Percentiles rank a stretch among this genome's conserved stretches.
These are phyloP conservation scores for Jacaranda copaia DNA, from an alignment of 257 asterid genomes.

Conservation along the genomic window DNA sequence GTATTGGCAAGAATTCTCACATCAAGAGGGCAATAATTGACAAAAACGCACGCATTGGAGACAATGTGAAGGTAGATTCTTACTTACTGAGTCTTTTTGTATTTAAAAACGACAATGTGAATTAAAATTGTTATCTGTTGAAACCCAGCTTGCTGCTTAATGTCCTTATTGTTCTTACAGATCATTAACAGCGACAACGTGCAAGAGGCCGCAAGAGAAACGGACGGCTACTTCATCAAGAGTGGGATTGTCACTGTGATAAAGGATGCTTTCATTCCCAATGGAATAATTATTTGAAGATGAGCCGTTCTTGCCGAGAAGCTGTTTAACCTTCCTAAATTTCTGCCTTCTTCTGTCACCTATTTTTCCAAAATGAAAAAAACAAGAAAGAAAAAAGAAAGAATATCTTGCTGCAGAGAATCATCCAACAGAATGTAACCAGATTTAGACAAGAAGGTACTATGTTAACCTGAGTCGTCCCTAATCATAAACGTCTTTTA, in stretches of 20 bases:
- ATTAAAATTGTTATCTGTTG: background rate
- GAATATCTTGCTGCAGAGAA: background rate
- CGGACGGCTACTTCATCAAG: conserved; percentile 78
- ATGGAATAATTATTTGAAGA: conserved; percentile 58
- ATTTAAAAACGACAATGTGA: too few relatives aligned
- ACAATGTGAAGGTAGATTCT: conserved; percentile 55
- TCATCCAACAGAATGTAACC: background rate
- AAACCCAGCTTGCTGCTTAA: conserved; percentile 3
- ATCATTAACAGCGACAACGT: conserved; percentile 62
- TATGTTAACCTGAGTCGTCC: background rate
- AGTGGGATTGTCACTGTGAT: conserved; percentile 69
- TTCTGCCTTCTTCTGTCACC: background rate
- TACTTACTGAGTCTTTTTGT: background rate
- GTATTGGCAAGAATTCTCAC: conserved; percentile 65
- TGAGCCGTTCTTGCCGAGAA: too few relatives aligned
- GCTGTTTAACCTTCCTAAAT: background rate
- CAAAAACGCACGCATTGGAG: conserved; percentile 74
- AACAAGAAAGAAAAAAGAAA: background rate
- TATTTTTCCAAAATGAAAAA: too few relatives aligned
- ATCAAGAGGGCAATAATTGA: conserved; percentile 72
- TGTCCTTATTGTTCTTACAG: conserved; percentile 39
- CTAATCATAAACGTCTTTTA: background rate
- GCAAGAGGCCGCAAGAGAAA: conserved; percentile 78
- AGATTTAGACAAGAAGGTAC: background rate
- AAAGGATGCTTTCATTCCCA: conserved; percentile 71